Percentiles rank a stretch among this genome's conserved stretches.
Evolutionary conservation across 768 basidiomycete genomes (phyloP).

Genomic region (Nidularia pulvinata): DNA sequence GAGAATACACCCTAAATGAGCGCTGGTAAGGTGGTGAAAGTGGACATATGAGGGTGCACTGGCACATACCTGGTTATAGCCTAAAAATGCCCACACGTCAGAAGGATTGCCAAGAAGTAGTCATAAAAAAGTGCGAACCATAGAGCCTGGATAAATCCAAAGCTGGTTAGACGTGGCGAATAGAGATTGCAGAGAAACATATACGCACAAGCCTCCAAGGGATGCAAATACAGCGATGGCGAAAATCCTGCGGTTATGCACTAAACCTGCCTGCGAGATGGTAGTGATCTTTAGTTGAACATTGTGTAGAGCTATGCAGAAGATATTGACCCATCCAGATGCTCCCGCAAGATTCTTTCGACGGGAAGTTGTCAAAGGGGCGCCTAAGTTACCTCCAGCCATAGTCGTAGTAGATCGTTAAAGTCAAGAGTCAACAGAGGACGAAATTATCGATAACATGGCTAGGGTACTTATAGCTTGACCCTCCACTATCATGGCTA

Average conservation of each 20-base stretch:
- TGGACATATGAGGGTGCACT: too few relatives aligned
- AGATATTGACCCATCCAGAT: slow-evolving; percentile 64
- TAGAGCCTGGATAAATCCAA: slow-evolving; percentile 44
- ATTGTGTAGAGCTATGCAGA: not conserved
- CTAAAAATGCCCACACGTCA: slow-evolving; percentile 21
- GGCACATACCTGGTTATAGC: slow-evolving; percentile 59
- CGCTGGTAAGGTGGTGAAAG: not conserved
- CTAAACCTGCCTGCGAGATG: slow-evolving; percentile 49
- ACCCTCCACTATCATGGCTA: not conserved
- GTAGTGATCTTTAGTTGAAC: slow-evolving; percentile 1
- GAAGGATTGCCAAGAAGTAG: not conserved
- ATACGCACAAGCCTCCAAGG: slow-evolving; percentile 69
- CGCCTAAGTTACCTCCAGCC: slow-evolving; percentile 39
- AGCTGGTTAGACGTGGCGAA: slow-evolving; percentile 2
- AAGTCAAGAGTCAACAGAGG: too few relatives aligned
- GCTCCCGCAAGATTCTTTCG: slow-evolving; percentile 58
- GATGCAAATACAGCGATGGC: slow-evolving; percentile 77
- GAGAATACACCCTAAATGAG: slow-evolving; percentile 68
- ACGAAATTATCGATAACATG: too few relatives aligned
- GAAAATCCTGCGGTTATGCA: slow-evolving; percentile 66
- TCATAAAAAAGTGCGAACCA: slow-evolving; percentile 32
- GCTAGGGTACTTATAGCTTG: not conserved
- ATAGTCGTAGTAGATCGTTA: slow-evolving; percentile 20
- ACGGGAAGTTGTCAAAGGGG: slow-evolving; percentile 36
- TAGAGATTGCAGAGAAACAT: not conserved